Base-by-base conservation (phyloP, 2,329 filamentous ascomycete species). In the Elsinoe australis region DNA sequence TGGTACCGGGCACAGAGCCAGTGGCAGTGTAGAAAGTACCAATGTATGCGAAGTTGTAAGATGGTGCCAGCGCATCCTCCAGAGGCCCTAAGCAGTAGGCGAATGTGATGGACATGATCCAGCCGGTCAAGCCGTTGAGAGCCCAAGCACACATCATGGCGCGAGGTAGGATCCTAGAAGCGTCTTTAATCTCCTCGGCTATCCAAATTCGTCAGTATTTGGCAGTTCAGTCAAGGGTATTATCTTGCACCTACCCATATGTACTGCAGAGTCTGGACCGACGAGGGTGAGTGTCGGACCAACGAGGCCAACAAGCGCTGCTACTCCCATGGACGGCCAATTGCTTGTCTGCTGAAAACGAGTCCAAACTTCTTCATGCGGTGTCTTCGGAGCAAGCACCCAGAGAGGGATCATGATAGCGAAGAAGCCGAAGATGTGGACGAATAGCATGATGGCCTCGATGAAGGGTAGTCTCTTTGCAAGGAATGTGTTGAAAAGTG, bases 21-120 rank as follows among this genome's bases (percentile, higher is more conserved):
- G 65, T 67, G 4, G 58, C 58, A 29, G 60, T 59, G 53, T 58
- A 63, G 47, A 67, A 66, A 50, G 67, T 56, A 33, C 59, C 50
- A 18, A 66, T 58, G 50, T 61, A 65, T 17, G 48, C 67, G 55
- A 50, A 64, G 28, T 48, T 58, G 38, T 51, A 59, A 2, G 50
- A 41, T 51, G 33, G 58, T 31, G 21, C 56, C 33, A 42, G 57
- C 19, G 60, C 53, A 10, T 50, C 46, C 31, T 65, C 58, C 15
- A 64, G 49, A 31, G 61, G 56, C 21, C 66, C 59, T 6, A 65
- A 45, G 24, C 59, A 58, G 47, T 65, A 64, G 32, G 62, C 58
- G 34, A 67, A 56, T 3, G 64, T 65, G 5, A 61, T 49, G 14
- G 59, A 45, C 42, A 61, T 53, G 9, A 59, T 46, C 18, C 63